Evolutionary conservation across 768 basidiomycete genomes (phyloP), one percentile per base, ranked within the genome.

Genomic region (Chlorophyllum brunneum): DNA sequence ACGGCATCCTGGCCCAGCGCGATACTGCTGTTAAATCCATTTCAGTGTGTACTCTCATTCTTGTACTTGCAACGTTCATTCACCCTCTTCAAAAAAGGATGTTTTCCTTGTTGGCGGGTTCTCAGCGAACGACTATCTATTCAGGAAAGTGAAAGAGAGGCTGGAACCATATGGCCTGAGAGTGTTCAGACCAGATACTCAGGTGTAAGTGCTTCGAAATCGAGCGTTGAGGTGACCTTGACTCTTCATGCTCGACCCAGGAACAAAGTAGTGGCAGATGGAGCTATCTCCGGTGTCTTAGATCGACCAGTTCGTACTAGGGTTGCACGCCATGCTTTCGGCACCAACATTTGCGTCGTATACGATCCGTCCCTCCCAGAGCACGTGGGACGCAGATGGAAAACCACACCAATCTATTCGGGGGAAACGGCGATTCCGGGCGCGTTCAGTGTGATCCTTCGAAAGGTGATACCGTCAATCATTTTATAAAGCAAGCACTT

Each of bases 81-180:
- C 6, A 30, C 18, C 9, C 18, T 9, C 29, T 10, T 8, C 10
- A 18, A 31, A 46, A n/a, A n/a, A 49, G 48, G 40, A 16, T 23
- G 68, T 76, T 22, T 68, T 77, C 27, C 71, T 84, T 1, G 80
- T 83, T 2, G 82, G 82, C 20, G 81, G 81, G 0, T 83, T 82
- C 59, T 75, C 78, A 11, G 78, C 79, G 1, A 82, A 75, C 51
- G 76, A 81, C 45, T 82, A 76, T 70, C 59, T 83, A n/a, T 78
- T 71, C 57, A 61, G 64, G 2, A 66, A 68, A 42, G 70, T 83
- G 2, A 71, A 71, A 34, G 63, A 59, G 45, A 58, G 65, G 4
- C 64, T 83, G 8, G 65, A 65, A 4, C 56, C 65, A 1, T 58
- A 68, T 0, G 70, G 72, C n/a, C 59, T 80, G 39, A 67, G 62